Evolutionary conservation across 352 stramenopile genomes (phyloP).

Genomic region (Phytophthora quininea): DNA sequence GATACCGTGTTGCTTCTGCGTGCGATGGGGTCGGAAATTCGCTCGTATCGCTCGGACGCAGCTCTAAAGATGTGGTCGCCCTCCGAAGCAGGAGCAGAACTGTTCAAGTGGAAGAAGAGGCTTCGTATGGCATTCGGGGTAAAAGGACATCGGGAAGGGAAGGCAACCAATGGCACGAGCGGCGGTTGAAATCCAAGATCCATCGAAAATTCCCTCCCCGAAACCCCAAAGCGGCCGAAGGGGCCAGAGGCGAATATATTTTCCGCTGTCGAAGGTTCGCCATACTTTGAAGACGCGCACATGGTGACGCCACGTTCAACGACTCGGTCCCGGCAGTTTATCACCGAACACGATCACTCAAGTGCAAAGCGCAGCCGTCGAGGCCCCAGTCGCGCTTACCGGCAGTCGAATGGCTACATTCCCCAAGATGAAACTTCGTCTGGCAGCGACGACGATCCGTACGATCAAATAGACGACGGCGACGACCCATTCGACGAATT

Average conservation of each 20-base stretch:
- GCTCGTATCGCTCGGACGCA: neutral
- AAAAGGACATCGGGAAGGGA: neutral
- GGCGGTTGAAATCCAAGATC: neutral
- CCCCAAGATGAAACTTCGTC: too few species aligned
- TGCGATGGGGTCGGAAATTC: neutral
- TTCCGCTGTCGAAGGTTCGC: neutral
- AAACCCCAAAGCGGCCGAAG: too few species aligned
- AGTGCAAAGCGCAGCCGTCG: neutral
- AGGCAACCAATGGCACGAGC: neutral
- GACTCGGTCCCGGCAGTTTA: neutral
- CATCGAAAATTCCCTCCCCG: neutral
- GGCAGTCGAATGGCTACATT: too few species aligned
- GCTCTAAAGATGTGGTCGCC: neutral
- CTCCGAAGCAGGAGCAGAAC: neutral
- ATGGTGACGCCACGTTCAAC: conserved; percentile 1
- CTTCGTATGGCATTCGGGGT: neutral
- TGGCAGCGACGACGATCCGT: neutral
- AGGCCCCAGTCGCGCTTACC: neutral
- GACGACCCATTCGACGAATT: neutral
- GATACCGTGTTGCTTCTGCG: neutral
- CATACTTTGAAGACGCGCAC: conserved; percentile 12
- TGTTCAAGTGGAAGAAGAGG: conserved; percentile 11
- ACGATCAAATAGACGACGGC: neutral
- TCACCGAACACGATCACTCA: neutral
- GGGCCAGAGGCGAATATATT: too few species aligned